Evolutionary conservation across 2,329 filamentous ascomycete genomes (phyloP).

Genomic region (Cadophora malorum): DNA sequence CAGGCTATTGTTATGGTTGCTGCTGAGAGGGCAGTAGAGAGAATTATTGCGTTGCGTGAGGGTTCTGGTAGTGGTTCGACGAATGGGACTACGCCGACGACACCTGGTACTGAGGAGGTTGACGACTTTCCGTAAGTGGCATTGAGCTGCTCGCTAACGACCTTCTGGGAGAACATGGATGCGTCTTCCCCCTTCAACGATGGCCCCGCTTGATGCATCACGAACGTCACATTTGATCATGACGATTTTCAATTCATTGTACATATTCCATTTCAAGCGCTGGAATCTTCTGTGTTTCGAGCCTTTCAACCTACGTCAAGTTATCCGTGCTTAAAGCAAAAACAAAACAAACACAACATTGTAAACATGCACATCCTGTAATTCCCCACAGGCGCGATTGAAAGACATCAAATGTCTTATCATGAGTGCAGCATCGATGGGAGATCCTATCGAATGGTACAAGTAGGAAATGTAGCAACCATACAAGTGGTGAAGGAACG

Average conservation of each 20-base stretch:
- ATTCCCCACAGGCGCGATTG: too few species aligned
- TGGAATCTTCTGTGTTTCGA: too few species aligned
- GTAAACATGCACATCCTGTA: too few species aligned
- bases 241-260: too few species aligned
- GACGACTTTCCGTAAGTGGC: too few species aligned
- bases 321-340: too few species aligned
- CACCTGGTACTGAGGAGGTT: background rate
- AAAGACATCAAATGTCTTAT: too few species aligned
- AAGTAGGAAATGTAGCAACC: background rate
- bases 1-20: constrained; percentile 68
- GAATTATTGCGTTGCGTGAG: constrained; percentile 52
- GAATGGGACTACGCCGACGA: background rate
- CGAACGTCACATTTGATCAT: background rate
- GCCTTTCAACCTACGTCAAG: too few species aligned
- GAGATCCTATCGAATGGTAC: background rate
- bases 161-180: too few species aligned
- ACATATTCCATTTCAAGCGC: too few species aligned
- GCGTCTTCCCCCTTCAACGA: background rate
- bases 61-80: background rate
- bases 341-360: too few species aligned
- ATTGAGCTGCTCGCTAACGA: too few species aligned
- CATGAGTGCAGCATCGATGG: background rate
- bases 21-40: constrained; percentile 67
- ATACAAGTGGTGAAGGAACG: background rate
- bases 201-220: background rate